A percentile compares a stretch with the other conserved stretches of the same genome.
Evolutionary conservation across 345 rosid species (phyloP).

Genomic region (Boechera retrofracta): DNA sequence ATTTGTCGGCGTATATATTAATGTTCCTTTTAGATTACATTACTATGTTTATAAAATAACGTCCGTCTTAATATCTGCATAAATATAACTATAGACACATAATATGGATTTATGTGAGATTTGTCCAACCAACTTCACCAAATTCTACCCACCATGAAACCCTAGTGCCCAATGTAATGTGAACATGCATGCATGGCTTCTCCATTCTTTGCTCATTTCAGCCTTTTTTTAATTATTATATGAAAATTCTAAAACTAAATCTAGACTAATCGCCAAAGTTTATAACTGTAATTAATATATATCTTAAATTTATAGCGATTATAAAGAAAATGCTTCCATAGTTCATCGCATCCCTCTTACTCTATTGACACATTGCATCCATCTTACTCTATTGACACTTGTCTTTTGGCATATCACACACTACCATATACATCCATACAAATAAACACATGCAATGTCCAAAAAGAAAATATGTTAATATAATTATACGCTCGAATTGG

Average conservation of each 20-base stretch:
- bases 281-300: background rate
- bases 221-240: background rate
- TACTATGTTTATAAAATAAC: conserved; percentile 32
- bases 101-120: conserved; percentile 43
- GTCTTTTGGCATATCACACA: conserved; percentile 25
- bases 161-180: conserved; percentile 47
- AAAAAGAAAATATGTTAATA: conserved; percentile 8
- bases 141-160: conserved; percentile 80
- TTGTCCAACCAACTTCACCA: conserved; percentile 97
- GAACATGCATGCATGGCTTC: conserved; percentile 46
- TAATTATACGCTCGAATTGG: conserved; percentile 1
- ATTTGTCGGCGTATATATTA: conserved; percentile 52
- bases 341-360: conserved; percentile 1
- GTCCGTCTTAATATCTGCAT: conserved; percentile 39
- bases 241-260: conserved; percentile 5
- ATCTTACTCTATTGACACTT: conserved; percentile 23
- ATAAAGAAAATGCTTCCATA: background rate
- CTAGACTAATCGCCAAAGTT: conserved; percentile 7
- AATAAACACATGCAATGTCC: conserved; percentile 15
- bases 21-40: conserved; percentile 55
- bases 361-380: conserved; percentile 22
- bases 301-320: background rate
- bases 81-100: conserved; percentile 29
- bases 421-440: conserved; percentile 1
- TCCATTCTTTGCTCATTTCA: conserved; percentile 12